Conservation (phyloP, 2,329 filamentous ascomycete genomes). For the Hymenoscyphus linearis region DNA sequence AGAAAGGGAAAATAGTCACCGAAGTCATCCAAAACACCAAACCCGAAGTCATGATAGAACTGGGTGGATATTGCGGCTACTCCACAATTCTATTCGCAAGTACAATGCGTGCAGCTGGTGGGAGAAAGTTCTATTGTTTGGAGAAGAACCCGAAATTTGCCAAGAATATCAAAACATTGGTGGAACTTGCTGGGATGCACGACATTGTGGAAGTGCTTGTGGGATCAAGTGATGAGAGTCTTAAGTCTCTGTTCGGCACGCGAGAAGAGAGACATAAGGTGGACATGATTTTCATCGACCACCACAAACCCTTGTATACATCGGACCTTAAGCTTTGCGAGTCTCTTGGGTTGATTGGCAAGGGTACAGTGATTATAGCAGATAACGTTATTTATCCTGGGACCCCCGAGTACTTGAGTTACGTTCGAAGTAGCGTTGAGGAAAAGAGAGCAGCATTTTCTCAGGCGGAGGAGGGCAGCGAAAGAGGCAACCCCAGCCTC, state of each 20-base stretch:
- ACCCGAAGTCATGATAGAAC: slow-evolving; percentile 67
- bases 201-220: slow-evolving; percentile 66
- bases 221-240: slow-evolving; percentile 61
- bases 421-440: slow-evolving; percentile 59
- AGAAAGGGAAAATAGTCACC: slow-evolving; percentile 67
- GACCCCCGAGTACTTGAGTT: slow-evolving; percentile 65
- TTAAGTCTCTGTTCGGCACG: slow-evolving; percentile 54
- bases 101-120: slow-evolving; percentile 58
- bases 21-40: slow-evolving; percentile 62
- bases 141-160: slow-evolving; percentile 72
- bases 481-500: slow-evolving; percentile 55
- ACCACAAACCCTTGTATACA: slow-evolving; percentile 72
- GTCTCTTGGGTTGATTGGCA: slow-evolving; percentile 57
- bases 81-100: slow-evolving; percentile 71
- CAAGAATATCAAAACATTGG: slow-evolving; percentile 61
- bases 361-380: slow-evolving; percentile 59
- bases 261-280: slow-evolving; percentile 13
- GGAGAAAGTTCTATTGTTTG: slow-evolving; percentile 62
- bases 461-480: slow-evolving; percentile 42
- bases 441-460: slow-evolving; percentile 50
- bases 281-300: slow-evolving; percentile 60
- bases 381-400: slow-evolving; percentile 70
- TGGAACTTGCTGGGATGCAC: slow-evolving; percentile 68
- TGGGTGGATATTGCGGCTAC: slow-evolving; percentile 79
- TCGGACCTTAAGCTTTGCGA: slow-evolving; percentile 74